phyloP scores from a whole-genome alignment of 768 basidiomycete genomes.

The Leccinum subtestaceum region DNA sequence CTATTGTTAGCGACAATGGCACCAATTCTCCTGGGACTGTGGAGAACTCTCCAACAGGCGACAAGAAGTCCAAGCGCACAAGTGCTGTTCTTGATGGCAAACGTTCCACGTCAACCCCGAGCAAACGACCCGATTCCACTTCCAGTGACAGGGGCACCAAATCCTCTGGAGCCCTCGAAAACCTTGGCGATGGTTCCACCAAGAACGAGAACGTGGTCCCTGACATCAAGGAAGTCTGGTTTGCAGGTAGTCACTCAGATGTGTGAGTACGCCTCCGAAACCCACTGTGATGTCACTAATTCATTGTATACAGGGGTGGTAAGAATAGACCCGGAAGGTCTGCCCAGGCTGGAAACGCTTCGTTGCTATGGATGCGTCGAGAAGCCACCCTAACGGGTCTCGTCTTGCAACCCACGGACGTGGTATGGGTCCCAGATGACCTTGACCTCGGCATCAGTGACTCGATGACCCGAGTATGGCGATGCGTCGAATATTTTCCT shows the following conservation, averaged over 20 bases:
- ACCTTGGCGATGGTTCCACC: background rate
- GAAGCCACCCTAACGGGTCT: conserved; percentile 30
- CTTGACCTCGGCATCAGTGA: conserved; percentile 21
- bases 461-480: conserved; percentile 21
- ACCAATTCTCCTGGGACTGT: background rate
- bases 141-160: conserved; percentile 28
- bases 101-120: background rate
- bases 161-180: background rate
- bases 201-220: background rate
- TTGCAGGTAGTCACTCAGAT: conserved; percentile 46
- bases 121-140: background rate
- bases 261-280: conserved; percentile 16
- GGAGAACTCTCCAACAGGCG: background rate
- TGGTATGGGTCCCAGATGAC: conserved; percentile 29
- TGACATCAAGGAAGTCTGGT: conserved; percentile 67
- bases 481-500: conserved; percentile 19
- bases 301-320: conserved; percentile 16
- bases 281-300: background rate
- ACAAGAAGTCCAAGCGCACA: background rate
- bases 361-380: conserved; percentile 34
- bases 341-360: conserved; percentile 24
- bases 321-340: conserved; percentile 22
- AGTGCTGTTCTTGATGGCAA: background rate
- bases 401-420: conserved; percentile 23
- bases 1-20: background rate